Conservation (phyloP, 2,329 filamentous ascomycete genomes). For the Penicillium sp. region DNA sequence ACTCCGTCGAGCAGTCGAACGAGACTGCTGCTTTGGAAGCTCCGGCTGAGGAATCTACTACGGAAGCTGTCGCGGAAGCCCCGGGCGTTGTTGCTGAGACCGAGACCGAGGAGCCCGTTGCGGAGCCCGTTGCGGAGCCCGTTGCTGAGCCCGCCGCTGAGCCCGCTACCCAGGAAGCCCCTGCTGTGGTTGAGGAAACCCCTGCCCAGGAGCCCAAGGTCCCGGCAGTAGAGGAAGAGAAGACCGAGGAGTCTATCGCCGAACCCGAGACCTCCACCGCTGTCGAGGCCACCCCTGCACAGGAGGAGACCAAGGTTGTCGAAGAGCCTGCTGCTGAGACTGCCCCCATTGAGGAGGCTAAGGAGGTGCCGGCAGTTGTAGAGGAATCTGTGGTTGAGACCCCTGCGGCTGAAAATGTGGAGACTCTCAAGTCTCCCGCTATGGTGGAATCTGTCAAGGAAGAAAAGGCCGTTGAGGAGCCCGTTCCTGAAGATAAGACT, state of each 20-base stretch:
- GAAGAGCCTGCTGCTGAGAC: constrained; percentile 3
- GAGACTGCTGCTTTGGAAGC: background rate
- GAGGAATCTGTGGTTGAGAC: constrained; percentile 4
- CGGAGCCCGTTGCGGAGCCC: background rate
- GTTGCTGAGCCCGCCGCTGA: constrained; percentile 8
- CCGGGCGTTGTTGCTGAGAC: constrained; percentile 1
- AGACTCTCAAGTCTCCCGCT: constrained; percentile 5
- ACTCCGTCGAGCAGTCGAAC: constrained; percentile 33
- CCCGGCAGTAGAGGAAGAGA: background rate
- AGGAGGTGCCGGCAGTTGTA: constrained; percentile 1
- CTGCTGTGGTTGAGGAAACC: background rate
- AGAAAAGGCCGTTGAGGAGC: constrained; percentile 5
- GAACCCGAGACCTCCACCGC: background rate
- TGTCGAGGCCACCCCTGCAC: constrained; percentile 7
- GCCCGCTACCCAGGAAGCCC: constrained; percentile 4
- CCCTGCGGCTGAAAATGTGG: constrained; percentile 7
- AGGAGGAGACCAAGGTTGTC: constrained; percentile 1
- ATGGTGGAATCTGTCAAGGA: constrained; percentile 7
- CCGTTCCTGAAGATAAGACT: constrained; percentile 2
- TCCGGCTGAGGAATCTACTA: constrained; percentile 1
- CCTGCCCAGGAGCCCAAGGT: constrained; percentile 8
- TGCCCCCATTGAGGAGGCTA: background rate
- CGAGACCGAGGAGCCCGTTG: constrained; percentile 3
- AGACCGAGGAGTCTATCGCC: background rate
- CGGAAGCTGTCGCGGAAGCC: background rate